These are phyloP conservation scores for Kodamaea leandrae DNA, from an alignment of 805 yeast species.

Conservation along the genomic window DNA sequence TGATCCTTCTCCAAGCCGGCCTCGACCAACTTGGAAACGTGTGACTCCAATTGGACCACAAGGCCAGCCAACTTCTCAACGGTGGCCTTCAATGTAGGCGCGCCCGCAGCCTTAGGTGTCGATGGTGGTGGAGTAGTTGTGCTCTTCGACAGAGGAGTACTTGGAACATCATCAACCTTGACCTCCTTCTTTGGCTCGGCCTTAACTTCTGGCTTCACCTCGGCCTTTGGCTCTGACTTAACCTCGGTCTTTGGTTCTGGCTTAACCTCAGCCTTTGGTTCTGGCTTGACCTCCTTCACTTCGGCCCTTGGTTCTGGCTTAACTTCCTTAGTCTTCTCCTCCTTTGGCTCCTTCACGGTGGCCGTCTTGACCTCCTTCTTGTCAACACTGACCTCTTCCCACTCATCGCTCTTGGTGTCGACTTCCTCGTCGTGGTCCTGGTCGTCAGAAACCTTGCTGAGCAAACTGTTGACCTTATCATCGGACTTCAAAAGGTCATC, in stretches of 20 bases:
- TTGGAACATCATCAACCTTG: slow-evolving; percentile 12
- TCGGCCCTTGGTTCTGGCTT: slow-evolving; percentile 18
- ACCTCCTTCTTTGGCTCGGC: slow-evolving; percentile 19
- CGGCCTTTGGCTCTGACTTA: slow-evolving; percentile 4
- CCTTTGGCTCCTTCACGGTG: slow-evolving; percentile 14
- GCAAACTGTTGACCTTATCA: slow-evolving; percentile 32
- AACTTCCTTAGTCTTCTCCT: slow-evolving; percentile 6
- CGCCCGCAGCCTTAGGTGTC: slow-evolving; percentile 23
- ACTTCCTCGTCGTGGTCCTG: slow-evolving; percentile 39
- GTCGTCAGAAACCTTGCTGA: slow-evolving; percentile 37
- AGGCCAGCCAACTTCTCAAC: slow-evolving; percentile 63
- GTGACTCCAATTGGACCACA: slow-evolving; percentile 55
- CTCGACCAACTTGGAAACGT: slow-evolving; percentile 49
- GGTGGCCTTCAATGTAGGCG: slow-evolving; percentile 68
- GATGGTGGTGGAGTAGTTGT: slow-evolving; percentile 21
- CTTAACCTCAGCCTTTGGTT: slow-evolving; percentile 19
- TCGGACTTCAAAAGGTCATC: slow-evolving; percentile 39
- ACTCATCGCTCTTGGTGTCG: slow-evolving; percentile 34
- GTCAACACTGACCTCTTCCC: slow-evolving; percentile 33
- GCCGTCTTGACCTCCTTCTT: slow-evolving; percentile 17
- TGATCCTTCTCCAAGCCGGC: slow-evolving; percentile 65
- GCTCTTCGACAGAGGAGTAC: slow-evolving; percentile 5
- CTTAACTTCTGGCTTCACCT: slow-evolving; percentile 1
- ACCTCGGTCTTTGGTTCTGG: slow-evolving; percentile 8
- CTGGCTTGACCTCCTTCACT: slow-evolving; percentile 16